Evolutionary conservation across 1,284 basidiomycete species (phyloP), one percentile per base, ranked within the genome.

Genomic region (Boletellus sp.): DNA sequence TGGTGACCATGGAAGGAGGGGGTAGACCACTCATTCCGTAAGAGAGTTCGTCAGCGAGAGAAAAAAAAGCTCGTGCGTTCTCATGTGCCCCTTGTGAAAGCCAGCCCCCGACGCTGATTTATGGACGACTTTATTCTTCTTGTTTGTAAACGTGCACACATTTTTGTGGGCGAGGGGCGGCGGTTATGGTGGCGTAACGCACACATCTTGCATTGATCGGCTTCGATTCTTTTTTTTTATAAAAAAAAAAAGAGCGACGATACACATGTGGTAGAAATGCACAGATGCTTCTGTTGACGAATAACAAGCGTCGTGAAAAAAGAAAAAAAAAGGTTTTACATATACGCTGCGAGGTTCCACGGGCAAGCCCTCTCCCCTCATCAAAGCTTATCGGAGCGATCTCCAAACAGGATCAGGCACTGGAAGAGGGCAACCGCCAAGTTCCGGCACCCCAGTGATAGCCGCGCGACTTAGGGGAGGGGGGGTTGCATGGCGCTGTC

Each of bases 1-100:
- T 43, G 68, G 61, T 21, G 65, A 67, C 52, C 65, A 70, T 56
- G 64, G 60, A 51, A 68, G 67, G 57, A 67, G 68, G 54, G 66
- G 56, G 30, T 66, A 64, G 57, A 12, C 30, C 43, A 35, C 53
- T 43, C 40, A 44, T 55, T 63, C 26, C 55, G 57, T 65, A 63
- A 66, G 50, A 39, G 33, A 6, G 30, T 54, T 49, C 45, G 51
- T 50, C 49, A 58, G 56, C 46, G 30, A 32, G 30, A 32, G 26
- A 32, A 32, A 32, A 32, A 32, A 32, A 46, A 24, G 50, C 48
- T 59, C 60, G 43, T 49, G 53, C 39, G 46, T 67, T 64, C 55
- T 52, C 55, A 54, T 61, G 49, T 53, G 33, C 26, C 64, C 51
- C 30, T 35, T 42, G 42, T 53, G 53, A 44, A 50, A 46, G 41